phyloP scores from a whole-genome alignment of 305 asterid species.

The Solanum aculeatissimum region DNA sequence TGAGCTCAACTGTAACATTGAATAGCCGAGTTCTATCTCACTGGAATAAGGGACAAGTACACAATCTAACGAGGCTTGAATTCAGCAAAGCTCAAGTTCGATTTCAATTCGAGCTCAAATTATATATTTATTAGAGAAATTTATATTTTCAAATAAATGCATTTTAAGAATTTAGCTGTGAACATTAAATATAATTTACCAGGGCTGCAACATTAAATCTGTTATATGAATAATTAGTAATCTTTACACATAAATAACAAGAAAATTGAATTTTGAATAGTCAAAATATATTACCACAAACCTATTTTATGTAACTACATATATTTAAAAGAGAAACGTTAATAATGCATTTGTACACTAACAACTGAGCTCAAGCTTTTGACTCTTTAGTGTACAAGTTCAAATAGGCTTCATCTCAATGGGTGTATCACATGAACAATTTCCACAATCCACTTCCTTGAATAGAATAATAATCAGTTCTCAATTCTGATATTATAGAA shows the following conservation, averaged over 20 bases:
- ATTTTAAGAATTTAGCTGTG: not conserved
- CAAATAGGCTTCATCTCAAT: not conserved
- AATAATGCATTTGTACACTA: not conserved
- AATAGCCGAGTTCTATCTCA: not conserved
- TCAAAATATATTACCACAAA: not conserved
- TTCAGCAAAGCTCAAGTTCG: not conserved
- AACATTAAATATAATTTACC: not conserved
- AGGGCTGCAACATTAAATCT: not conserved
- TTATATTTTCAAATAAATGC: not conserved
- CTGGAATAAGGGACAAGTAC: not conserved
- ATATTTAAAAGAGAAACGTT: not conserved
- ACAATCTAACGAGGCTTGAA: not conserved
- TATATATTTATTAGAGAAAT: not conserved
- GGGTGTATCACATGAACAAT: not conserved
- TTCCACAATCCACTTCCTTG: not conserved
- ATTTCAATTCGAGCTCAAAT: not conserved
- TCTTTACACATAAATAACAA: not conserved
- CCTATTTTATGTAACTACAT: not conserved
- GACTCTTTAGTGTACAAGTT: not conserved
- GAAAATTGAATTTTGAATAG: not conserved
- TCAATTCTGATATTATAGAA: not conserved
- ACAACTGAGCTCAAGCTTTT: not conserved
- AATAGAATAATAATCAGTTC: not conserved
- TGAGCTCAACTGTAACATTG: not conserved
- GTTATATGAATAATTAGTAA: not conserved